phyloP scores from a whole-genome alignment of 2,329 filamentous ascomycete species.

The Pseudogymnoascus sp. region DNA sequence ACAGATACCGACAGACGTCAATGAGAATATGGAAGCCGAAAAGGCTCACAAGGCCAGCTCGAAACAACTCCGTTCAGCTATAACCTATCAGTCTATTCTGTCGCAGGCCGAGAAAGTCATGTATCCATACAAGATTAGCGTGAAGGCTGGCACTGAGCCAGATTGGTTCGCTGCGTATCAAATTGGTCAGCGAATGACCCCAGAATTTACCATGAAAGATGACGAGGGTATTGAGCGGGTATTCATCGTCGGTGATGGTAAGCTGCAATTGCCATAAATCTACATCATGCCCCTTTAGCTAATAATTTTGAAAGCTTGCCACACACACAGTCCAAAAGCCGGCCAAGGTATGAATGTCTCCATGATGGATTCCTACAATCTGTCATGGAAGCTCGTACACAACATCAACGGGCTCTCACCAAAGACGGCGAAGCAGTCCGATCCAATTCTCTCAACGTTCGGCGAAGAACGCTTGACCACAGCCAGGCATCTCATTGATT shows the following conservation, averaged over 20 bases:
- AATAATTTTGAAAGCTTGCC: slow-evolving; percentile 32
- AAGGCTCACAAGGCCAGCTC: slow-evolving; percentile 24
- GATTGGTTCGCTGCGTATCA: slow-evolving; percentile 55
- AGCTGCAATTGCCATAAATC: slow-evolving; percentile 37
- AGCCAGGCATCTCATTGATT: slow-evolving; percentile 58
- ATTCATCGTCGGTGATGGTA: slow-evolving; percentile 44
- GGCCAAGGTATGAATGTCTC: slow-evolving; percentile 53
- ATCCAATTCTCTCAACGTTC: slow-evolving; percentile 52
- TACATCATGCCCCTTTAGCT: slow-evolving; percentile 43
- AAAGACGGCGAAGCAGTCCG: slow-evolving; percentile 37
- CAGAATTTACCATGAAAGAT: slow-evolving; percentile 32
- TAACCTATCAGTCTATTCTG: slow-evolving; percentile 60
- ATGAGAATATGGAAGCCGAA: slow-evolving; percentile 28
- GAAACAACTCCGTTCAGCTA: slow-evolving; percentile 20
- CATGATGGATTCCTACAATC: slow-evolving; percentile 54
- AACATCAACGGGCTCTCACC: slow-evolving; percentile 34
- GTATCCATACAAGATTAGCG: slow-evolving; percentile 47
- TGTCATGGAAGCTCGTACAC: slow-evolving; percentile 48
- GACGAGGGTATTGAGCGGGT: slow-evolving; percentile 30
- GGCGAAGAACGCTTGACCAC: slow-evolving; percentile 53
- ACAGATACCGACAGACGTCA: slow-evolving; percentile 26
- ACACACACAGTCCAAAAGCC: slow-evolving; percentile 56
- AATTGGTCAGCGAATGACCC: slow-evolving; percentile 52
- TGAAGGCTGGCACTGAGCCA: slow-evolving; percentile 61
- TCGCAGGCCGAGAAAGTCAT: slow-evolving; percentile 52